Conservation (phyloP, 371 early-diverging fungal genomes). For the Mortierella sp. region DNA sequence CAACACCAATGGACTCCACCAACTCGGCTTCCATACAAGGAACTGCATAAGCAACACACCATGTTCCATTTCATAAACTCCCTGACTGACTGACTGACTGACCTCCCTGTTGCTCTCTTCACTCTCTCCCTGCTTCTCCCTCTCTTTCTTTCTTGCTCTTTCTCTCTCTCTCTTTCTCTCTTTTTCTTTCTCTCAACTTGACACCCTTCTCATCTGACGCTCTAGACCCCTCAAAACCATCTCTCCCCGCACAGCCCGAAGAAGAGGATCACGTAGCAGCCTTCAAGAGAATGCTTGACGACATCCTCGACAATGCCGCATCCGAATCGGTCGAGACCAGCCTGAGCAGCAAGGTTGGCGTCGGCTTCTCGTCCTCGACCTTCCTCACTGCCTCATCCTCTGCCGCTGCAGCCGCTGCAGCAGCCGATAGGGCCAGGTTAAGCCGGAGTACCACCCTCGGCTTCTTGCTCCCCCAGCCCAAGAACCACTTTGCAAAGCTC, state of each 20-base stretch:
- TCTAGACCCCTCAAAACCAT: conserved; percentile 18
- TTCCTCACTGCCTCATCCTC: conserved; percentile 29
- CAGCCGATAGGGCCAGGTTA: conserved; percentile 38
- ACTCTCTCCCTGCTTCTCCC: background rate
- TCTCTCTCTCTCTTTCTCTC: background rate
- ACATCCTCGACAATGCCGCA: conserved; percentile 48
- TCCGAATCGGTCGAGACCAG: conserved; percentile 40
- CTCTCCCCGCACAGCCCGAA: conserved; percentile 14
- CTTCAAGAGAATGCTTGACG: conserved; percentile 54
- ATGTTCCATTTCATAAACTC: background rate
- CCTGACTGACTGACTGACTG: background rate
- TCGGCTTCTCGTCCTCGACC: conserved; percentile 12
- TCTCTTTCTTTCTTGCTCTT: background rate
- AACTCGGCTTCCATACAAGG: background rate
- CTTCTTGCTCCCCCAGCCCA: conserved; percentile 50
- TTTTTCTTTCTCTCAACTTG: background rate
- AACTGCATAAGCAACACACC: conserved; percentile 4
- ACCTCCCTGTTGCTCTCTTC: conserved; percentile 7
- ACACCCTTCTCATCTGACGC: conserved; percentile 3
- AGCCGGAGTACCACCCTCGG: conserved; percentile 43
- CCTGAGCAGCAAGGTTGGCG: conserved; percentile 5
- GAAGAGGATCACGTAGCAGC: conserved; percentile 43
- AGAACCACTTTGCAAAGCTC: conserved; percentile 36
- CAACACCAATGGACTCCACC: background rate
- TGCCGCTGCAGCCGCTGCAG: conserved; percentile 14